These are phyloP conservation scores for Stenogyne calaminthoides DNA, from an alignment of 305 asterid genomes.

Conservation along the genomic window DNA sequence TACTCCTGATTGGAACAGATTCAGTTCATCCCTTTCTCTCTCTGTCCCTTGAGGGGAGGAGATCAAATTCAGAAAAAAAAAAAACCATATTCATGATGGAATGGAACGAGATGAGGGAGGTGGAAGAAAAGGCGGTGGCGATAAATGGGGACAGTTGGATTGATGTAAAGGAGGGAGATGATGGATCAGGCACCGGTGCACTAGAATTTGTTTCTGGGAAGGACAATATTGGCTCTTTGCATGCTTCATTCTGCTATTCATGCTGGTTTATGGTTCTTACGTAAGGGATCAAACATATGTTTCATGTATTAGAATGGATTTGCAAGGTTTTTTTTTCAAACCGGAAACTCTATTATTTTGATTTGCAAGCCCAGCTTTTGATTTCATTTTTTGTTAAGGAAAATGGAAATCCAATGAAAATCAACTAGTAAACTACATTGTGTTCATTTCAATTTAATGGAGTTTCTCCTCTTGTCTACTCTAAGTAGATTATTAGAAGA, in stretches of 20 bases:
- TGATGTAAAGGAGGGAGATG: no score
- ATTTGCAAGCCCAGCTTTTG: background rate
- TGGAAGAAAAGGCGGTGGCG: no score
- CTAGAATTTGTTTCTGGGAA: constrained; percentile 31
- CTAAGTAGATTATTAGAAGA: no score
- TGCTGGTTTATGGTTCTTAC: constrained; percentile 46
- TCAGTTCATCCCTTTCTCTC: background rate
- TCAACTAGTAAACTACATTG: background rate
- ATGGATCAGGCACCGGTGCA: constrained; percentile 34
- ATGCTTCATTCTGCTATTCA: constrained; percentile 38
- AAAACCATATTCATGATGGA: constrained; percentile 39
- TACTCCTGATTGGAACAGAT: background rate
- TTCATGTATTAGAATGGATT: no score
- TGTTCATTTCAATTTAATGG: background rate
- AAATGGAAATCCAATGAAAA: background rate
- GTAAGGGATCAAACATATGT: constrained; percentile 3
- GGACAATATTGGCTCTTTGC: constrained; percentile 41
- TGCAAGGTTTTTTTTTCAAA: background rate
- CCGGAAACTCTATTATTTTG: background rate
- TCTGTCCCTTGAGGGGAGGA: constrained; percentile 31
- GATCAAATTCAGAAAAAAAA: no score
- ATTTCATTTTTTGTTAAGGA: no score
- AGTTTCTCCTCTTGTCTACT: background rate
- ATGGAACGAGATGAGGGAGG: constrained; percentile 40
- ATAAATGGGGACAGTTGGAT: no score